Evolutionary conservation across 768 basidiomycete genomes (phyloP), one percentile per base, ranked within the genome.

Genomic region (Postia placenta): DNA sequence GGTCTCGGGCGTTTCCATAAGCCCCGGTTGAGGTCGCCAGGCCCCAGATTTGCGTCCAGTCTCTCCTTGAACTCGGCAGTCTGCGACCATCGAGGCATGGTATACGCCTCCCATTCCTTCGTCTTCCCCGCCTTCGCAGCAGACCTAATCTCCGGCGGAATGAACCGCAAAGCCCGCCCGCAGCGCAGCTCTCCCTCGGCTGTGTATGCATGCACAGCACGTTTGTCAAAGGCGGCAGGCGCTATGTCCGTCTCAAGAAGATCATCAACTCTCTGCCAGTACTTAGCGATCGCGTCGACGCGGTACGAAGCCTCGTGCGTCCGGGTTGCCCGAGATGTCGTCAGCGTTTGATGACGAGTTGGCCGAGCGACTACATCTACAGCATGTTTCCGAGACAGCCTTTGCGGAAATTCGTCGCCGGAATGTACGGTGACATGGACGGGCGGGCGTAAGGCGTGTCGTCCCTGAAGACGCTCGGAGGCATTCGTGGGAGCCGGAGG

Each of bases 41-140:
- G 42, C 15, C 56, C 56, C 23, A 52, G 49, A 20, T 45, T 39
- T 4, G 19, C 20, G 47, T 57, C 56, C 38, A 54, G 20, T 36
- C 56, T 47, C 42, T 51, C 51, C 47, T 57, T 57, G 42, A 57
- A 51, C 51, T 49, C 48, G 41, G 50, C 53, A 33, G 47, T 49
- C 43, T 50, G 54, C 24, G 56, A 57, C 50, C 51, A 57, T 4
- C 42, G 51, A 4, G 51, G 23, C 24, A 43, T 25, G 14, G 39
- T 27, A 24, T 49, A 49, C 7, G 48, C 12, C 37, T 49, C 49
- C 52, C 44, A 49, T 11, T 36, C 48, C 25, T 51, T 43, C 36
- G 50, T 48, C 11, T 42, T 40, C 11, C 45, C 25, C 37, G 40
- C 46, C 14, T 15, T 15, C 30, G 15, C 30, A 15, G 30, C 30